Percentiles rank a stretch among this genome's conserved stretches.
phyloP scores from a whole-genome alignment of 352 stramenopile species.

The Globisporangium nodosum region DNA sequence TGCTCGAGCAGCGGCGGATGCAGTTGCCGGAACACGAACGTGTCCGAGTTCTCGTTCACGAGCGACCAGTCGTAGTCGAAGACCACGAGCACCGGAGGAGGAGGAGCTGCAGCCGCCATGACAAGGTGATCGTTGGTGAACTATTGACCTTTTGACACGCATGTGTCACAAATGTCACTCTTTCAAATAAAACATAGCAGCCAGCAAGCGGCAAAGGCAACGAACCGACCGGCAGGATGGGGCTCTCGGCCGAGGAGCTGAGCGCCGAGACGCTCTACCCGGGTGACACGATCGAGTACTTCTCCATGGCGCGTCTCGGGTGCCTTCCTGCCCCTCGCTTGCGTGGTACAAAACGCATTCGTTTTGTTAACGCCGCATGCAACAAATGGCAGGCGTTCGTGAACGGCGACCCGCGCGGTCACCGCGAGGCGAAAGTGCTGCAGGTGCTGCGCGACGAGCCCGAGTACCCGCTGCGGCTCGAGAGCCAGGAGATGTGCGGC shows the following conservation, averaged over 20 bases:
- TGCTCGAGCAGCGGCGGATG: conserved; percentile 50
- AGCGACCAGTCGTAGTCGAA: conserved; percentile 86
- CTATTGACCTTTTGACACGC: not conserved
- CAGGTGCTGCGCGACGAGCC: conserved; percentile 32
- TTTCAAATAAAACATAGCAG: not conserved
- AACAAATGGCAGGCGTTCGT: conserved; percentile 45
- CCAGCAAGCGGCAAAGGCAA: too few species aligned
- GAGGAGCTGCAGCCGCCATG: too few species aligned
- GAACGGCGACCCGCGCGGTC: conserved; percentile 54
- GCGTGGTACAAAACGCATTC: too few species aligned
- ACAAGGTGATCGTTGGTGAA: not conserved
- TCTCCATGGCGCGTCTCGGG: conserved; percentile 40
- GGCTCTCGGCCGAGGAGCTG: conserved; percentile 54
- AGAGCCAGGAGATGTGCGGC: conserved; percentile 67
- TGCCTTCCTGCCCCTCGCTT: too few species aligned
- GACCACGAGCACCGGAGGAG: conserved; percentile 37
- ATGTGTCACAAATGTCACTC: not conserved
- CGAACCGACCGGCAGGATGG: conserved; percentile 6
- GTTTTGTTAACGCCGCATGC: too few species aligned
- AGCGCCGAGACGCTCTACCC: conserved; percentile 51
- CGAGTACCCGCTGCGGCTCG: conserved; percentile 56
- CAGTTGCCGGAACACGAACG: conserved; percentile 61
- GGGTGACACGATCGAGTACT: conserved; percentile 78
- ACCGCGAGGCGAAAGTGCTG: conserved; percentile 59
- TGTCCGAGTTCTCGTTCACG: conserved; percentile 82